phyloP scores from a whole-genome alignment of 106 monocot species.

The Alisma plantagoaquatica region DNA sequence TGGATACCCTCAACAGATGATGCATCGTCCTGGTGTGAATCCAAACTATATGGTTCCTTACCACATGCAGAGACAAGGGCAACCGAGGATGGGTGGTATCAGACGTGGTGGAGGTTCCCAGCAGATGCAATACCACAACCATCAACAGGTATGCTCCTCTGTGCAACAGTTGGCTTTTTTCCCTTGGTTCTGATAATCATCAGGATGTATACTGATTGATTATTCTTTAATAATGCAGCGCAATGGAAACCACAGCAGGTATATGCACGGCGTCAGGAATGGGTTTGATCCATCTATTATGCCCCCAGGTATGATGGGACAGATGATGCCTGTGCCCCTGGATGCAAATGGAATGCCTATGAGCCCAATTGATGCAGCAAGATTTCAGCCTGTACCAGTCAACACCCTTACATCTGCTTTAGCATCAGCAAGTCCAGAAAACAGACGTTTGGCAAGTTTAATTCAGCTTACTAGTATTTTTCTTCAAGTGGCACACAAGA shows the following conservation, averaged over 20 bases:
- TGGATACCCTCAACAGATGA: slow-evolving; percentile 34
- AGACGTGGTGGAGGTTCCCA: slow-evolving; percentile 14
- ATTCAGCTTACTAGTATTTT: slow-evolving; percentile 4
- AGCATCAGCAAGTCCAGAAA: slow-evolving; percentile 45
- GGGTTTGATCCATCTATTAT: slow-evolving; percentile 16
- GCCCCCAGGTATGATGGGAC: slow-evolving; percentile 18
- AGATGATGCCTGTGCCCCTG: slow-evolving; percentile 24
- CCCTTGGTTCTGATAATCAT: no score
- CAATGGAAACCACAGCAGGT: no score
- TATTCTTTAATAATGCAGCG: no score
- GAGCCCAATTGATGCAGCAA: slow-evolving; percentile 4
- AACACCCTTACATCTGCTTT: slow-evolving; percentile 35
- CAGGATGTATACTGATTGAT: no score
- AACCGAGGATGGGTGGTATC: slow-evolving; percentile 21
- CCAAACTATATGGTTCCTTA: slow-evolving; percentile 42
- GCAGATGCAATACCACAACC: slow-evolving; percentile 20
- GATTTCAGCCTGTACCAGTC: slow-evolving; percentile 12
- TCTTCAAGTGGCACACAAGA: no score
- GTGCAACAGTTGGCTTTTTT: no score
- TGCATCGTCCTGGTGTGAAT: slow-evolving; percentile 27
- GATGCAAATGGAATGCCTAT: slow-evolving; percentile 13
- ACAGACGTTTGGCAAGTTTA: slow-evolving; percentile 29
- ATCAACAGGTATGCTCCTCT: slow-evolving; percentile 24
- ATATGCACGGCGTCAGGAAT: no score
- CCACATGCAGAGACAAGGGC: slow-evolving; percentile 31